These are phyloP conservation scores for Solanum rostratum DNA, from an alignment of 257 asterid species.

Conservation along the genomic window DNA sequence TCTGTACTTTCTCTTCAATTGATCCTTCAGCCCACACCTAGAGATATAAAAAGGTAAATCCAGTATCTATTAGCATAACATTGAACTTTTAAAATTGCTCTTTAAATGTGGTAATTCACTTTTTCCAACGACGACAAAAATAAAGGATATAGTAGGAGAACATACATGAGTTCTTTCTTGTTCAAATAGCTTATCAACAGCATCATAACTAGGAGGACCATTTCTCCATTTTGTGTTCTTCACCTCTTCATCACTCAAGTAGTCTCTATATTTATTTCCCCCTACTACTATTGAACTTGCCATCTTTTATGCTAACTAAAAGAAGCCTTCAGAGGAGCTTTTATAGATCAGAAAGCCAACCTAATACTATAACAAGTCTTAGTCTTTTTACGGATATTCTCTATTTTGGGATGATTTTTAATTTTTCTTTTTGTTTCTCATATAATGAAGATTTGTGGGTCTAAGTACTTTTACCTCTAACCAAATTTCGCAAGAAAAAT, in stretches of 20 bases:
- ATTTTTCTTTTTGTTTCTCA: not conserved
- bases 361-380: not conserved
- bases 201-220: conserved; percentile 72
- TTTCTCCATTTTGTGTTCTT: conserved; percentile 44
- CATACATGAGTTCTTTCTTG: conserved; percentile 60
- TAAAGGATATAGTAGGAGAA: not conserved
- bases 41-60: not conserved
- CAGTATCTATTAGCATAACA: not conserved
- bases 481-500: too few relatives aligned
- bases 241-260: conserved; percentile 46
- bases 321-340: not conserved
- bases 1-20: conserved; percentile 50
- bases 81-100: not conserved
- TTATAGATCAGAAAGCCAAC: not conserved
- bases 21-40: conserved; percentile 54
- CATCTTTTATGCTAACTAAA: conserved; percentile 6
- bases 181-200: conserved; percentile 61
- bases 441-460: not conserved
- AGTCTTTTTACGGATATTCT: not conserved
- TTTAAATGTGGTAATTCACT: too few relatives aligned
- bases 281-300: conserved; percentile 7
- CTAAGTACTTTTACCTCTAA: not conserved
- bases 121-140: too few relatives aligned
- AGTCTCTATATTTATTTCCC: conserved; percentile 51
- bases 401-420: not conserved